These are phyloP conservation scores for Magnusiomyces magnusii DNA, from an alignment of 1,139 yeast species.

Conservation along the genomic window DNA sequence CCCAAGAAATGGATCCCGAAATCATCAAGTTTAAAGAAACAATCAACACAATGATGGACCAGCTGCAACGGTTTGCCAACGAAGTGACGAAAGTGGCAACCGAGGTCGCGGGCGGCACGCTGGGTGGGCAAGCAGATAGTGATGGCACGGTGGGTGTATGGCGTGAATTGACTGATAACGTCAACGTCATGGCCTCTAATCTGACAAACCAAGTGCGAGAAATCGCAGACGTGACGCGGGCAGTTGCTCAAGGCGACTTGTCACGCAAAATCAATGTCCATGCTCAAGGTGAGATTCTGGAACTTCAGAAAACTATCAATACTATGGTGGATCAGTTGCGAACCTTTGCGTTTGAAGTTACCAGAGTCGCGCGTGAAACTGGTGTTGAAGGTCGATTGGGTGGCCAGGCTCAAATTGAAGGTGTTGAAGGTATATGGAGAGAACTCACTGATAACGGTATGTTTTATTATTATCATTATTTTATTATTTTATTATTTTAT, in stretches of 20 bases:
- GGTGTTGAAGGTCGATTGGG: slow-evolving; percentile 85
- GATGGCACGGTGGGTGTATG: slow-evolving; percentile 82
- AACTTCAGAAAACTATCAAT: slow-evolving; percentile 70
- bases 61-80: slow-evolving; percentile 69
- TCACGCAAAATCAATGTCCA: slow-evolving; percentile 72
- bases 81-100: slow-evolving; percentile 84
- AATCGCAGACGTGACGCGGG: slow-evolving; percentile 81
- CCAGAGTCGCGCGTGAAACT: slow-evolving; percentile 81
- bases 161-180: slow-evolving; percentile 77
- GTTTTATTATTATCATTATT: slow-evolving; percentile 2
- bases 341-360: slow-evolving; percentile 82
- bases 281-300: slow-evolving; percentile 77
- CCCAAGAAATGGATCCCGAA: slow-evolving; percentile 62
- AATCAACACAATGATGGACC: slow-evolving; percentile 84
- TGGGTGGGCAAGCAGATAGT: slow-evolving; percentile 82
- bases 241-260: slow-evolving; percentile 74
- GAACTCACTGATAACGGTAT: slow-evolving; percentile 71
- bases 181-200: slow-evolving; percentile 80
- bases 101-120: slow-evolving; percentile 81
- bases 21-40: slow-evolving; percentile 72
- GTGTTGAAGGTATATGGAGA: slow-evolving; percentile 85
- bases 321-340: slow-evolving; percentile 85
- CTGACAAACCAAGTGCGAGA: slow-evolving; percentile 79
- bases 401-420: slow-evolving; percentile 78
- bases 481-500: neutral